Percentiles rank a stretch among this genome's conserved stretches.
Evolutionary conservation across 305 asterid species (phyloP).

Genomic region (Rubia balearica): DNA sequence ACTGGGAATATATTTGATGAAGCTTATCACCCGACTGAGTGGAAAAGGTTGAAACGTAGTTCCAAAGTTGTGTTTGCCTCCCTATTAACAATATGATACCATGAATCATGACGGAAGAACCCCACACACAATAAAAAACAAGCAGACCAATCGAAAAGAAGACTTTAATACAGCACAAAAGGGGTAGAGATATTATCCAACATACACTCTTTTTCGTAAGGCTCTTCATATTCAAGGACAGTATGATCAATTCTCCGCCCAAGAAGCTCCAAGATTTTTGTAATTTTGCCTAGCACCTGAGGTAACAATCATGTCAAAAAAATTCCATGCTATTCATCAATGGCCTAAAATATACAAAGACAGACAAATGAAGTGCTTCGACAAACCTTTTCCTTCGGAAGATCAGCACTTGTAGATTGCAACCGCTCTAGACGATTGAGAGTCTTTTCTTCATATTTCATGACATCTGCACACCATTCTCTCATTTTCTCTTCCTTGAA

Average conservation of each 20-base stretch:
- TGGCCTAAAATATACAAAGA: constrained; percentile 3
- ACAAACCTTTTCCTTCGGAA: constrained; percentile 85
- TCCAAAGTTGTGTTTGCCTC: constrained; percentile 94
- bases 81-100: constrained; percentile 35
- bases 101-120: constrained; percentile 2
- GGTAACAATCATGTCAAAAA: constrained; percentile 12
- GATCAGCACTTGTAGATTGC: constrained; percentile 84
- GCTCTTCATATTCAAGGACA: constrained; percentile 60
- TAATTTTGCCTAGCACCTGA: constrained; percentile 85
- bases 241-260: constrained; percentile 91
- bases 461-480: constrained; percentile 99
- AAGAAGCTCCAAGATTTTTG: constrained; percentile 89
- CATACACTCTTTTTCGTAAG: constrained; percentile 86
- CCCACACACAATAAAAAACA: not conserved
- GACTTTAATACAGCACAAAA: not conserved
- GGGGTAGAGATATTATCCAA: not conserved
- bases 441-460: constrained; percentile 73
- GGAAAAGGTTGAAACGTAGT: constrained; percentile 83
- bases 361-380: constrained; percentile 12
- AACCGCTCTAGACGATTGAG: constrained; percentile 81
- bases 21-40: constrained; percentile 83
- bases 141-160: not conserved
- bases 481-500: constrained; percentile 98
- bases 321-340: constrained; percentile 14
- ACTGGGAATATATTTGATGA: constrained; percentile 85